Conservation (phyloP, 2,329 filamentous ascomycete genomes). For the Diaporthe nobilis region DNA sequence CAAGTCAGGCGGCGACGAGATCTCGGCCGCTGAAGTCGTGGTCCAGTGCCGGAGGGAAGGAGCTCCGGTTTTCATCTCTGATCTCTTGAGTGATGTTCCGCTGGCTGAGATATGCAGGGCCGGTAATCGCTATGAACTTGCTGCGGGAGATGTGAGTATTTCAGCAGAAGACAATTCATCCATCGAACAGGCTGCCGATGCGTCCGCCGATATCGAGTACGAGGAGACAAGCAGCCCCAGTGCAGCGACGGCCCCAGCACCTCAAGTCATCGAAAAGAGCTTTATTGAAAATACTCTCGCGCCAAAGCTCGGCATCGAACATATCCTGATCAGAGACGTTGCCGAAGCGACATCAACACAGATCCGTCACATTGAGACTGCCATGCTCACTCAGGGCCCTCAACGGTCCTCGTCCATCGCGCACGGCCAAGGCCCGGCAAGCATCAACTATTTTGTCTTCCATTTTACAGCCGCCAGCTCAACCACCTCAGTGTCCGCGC, state of each 20-base stretch:
- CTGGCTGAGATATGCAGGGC: slow-evolving; percentile 61
- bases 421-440: slow-evolving; percentile 55
- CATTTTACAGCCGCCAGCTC: slow-evolving; percentile 56
- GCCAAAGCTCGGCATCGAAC: slow-evolving; percentile 59
- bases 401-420: slow-evolving; percentile 21
- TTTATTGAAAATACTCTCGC: slow-evolving; percentile 59
- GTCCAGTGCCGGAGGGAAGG: slow-evolving; percentile 59
- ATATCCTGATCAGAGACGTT: slow-evolving; percentile 61
- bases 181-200: slow-evolving; percentile 17
- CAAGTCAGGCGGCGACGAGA: slow-evolving; percentile 61
- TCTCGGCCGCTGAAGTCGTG: slow-evolving; percentile 60
- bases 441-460: slow-evolving; percentile 64
- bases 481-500: slow-evolving; percentile 39
- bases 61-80: slow-evolving; percentile 57
- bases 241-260: slow-evolving; percentile 37
- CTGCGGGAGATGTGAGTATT: neutral
- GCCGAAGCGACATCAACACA: slow-evolving; percentile 64
- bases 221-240: slow-evolving; percentile 16
- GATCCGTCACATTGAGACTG: slow-evolving; percentile 62
- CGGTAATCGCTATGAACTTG: neutral
- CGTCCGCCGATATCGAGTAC: neutral
- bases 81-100: slow-evolving; percentile 57
- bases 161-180: slow-evolving; percentile 19
- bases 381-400: slow-evolving; percentile 51
- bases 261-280: slow-evolving; percentile 48